Conservation (phyloP, 805 yeast species). For the Lipomyces chichibuensis region DNA sequence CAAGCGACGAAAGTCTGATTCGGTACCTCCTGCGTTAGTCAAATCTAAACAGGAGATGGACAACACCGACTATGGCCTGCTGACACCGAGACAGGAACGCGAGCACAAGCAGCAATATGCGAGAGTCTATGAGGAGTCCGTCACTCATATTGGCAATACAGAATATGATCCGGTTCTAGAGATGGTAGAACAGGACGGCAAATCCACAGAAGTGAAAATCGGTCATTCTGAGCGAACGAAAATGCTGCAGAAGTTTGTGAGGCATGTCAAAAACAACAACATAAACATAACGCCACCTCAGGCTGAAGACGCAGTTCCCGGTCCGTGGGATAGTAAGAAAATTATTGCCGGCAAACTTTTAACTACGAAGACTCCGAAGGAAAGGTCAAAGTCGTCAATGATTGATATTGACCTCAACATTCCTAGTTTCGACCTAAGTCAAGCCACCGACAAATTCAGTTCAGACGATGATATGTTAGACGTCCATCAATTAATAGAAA, state of each 20-base stretch:
- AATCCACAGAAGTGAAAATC: conserved; percentile 13
- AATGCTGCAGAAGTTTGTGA: conserved; percentile 14
- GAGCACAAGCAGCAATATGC: conserved; percentile 10
- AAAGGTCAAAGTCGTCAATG: background rate
- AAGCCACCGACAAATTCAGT: conserved; percentile 10
- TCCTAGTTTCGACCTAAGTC: conserved; percentile 19
- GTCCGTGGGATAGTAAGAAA: background rate
- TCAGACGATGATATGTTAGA: conserved; percentile 12
- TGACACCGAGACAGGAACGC: conserved; percentile 12
- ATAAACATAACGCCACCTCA: background rate
- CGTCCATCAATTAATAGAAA: conserved; percentile 1
- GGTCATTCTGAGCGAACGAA: conserved; percentile 24
- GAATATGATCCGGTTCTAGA: conserved; percentile 26
- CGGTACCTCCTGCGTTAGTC: background rate
- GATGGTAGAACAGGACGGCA: conserved; percentile 6
- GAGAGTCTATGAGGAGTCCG: background rate
- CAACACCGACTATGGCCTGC: conserved; percentile 16
- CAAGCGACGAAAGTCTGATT: conserved; percentile 1
- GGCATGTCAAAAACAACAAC: background rate
- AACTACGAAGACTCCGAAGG: background rate
- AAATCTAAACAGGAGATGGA: conserved; percentile 18
- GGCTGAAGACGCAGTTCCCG: conserved; percentile 1
- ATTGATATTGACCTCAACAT: conserved; percentile 18
- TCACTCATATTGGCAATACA: conserved; percentile 2
- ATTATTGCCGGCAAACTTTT: background rate